phyloP scores from a whole-genome alignment of 345 rosid genomes.

The Boechera retrofracta region DNA sequence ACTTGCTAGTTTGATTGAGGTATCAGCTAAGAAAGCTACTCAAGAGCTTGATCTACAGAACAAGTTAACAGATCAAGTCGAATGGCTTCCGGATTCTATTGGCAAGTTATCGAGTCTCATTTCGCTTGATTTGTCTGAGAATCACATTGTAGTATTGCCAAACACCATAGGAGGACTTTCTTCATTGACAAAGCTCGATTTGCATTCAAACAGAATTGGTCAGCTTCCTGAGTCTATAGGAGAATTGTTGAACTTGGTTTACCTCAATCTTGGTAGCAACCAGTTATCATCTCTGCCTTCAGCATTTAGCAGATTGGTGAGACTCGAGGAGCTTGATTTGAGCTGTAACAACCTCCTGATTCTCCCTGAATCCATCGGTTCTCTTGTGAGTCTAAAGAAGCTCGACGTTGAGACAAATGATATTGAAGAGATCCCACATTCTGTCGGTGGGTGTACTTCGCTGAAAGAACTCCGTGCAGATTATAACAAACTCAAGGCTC shows the following conservation, averaged over 20 bases:
- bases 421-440: constrained; percentile 86
- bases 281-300: constrained; percentile 80
- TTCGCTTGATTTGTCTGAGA: constrained; percentile 79
- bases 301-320: constrained; percentile 63
- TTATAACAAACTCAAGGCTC: constrained; percentile 95
- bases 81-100: constrained; percentile 95
- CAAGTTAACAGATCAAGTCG: constrained; percentile 81
- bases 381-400: constrained; percentile 69
- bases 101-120: constrained; percentile 76
- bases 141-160: constrained; percentile 74
- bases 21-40: constrained; percentile 79
- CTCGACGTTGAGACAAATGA: constrained; percentile 83
- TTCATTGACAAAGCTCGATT: constrained; percentile 74
- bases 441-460: constrained; percentile 73
- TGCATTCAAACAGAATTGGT: constrained; percentile 75
- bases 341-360: constrained; percentile 66
- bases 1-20: constrained; percentile 89
- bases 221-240: constrained; percentile 83
- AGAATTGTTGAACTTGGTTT: constrained; percentile 71
- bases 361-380: constrained; percentile 80
- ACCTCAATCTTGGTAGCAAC: constrained; percentile 73
- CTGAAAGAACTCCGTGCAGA: constrained; percentile 79
- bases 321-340: constrained; percentile 84
- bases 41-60: constrained; percentile 74
- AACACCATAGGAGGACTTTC: constrained; percentile 76